Evolutionary conservation across 1,284 basidiomycete species (phyloP), one percentile per base, ranked within the genome.

Genomic region (Termitomyces sp.): DNA sequence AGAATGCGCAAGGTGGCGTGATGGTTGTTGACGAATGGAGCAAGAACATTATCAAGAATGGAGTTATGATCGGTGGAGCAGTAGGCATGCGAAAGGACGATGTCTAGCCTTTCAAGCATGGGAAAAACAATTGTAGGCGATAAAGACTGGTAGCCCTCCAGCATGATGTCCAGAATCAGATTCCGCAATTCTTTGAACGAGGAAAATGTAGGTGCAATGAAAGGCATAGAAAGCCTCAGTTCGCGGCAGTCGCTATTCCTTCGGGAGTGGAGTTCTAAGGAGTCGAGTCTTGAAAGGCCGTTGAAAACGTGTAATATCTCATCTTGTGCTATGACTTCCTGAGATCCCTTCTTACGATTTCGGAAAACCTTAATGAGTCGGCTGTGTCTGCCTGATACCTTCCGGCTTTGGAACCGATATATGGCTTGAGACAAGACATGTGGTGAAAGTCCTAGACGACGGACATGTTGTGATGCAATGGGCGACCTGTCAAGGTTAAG

Each of bases 1-100:
- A 59, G 31, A 13, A 31, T 17, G n/a, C 40, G 39, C 36, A 57
- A 50, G 17, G 54, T 54, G 12, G 46, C 3, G 31, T 54, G 43
- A 31, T 59, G 58, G 21, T 57, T 57, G 46, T 61, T 59, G 17
- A 61, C 42, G 51, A 59, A 61, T 28, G 56, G 58, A 41, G 41
- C 52, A 12, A 61, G 42, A 6, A 52, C 15, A n/a, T 52, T 50
- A 17, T 45, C 6, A 19, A 54, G 3, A 12, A 56, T 44, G 7
- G 15, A 15, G n/a, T 26, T 36, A 17, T 46, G 34, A 34, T 56
- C 46, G n/a, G 56, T 54, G 6, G 50, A 52, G 17, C 47, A 51
- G 42, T 56, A 60, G 1, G 53, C 46, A 31, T 49, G 33, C 2
- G 51, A 52, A 15, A 59, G 19, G 13, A n/a, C 34, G 19, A 59